These are phyloP conservation scores for Hondaea fermentalgiana DNA, from an alignment of 108 stramenopile species.

Conservation along the genomic window DNA sequence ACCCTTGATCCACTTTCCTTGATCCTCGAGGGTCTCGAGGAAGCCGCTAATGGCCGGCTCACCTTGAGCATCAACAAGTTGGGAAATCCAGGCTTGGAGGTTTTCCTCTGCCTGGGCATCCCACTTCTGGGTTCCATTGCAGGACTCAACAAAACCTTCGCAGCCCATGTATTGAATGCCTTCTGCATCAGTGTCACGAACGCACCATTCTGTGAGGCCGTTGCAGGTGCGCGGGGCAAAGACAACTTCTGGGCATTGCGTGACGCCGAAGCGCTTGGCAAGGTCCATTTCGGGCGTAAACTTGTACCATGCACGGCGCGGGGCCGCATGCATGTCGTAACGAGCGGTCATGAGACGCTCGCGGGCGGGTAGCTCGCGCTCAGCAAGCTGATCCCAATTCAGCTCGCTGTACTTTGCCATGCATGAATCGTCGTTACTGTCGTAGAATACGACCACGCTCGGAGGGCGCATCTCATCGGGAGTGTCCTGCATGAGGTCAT, in stretches of 20 bases:
- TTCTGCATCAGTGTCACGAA: neutral
- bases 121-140: neutral
- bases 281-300: neutral
- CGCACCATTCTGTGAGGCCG: neutral
- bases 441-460: neutral
- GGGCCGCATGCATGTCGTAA: neutral
- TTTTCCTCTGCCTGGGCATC: neutral
- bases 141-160: neutral
- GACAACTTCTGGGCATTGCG: neutral
- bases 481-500: slow-evolving; percentile 13
- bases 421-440: neutral
- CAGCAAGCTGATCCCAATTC: neutral
- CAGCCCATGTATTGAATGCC: slow-evolving; percentile 15
- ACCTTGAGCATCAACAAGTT: neutral
- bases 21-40: neutral
- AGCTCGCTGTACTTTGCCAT: neutral
- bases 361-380: neutral
- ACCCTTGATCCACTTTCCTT: neutral
- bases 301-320: slow-evolving; percentile 3
- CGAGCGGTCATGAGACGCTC: neutral
- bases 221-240: neutral
- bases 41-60: neutral
- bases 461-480: slow-evolving; percentile 5
- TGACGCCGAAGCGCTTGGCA: neutral
- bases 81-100: neutral